Base-by-base conservation (phyloP, 2,329 filamentous ascomycete species). In the Cladosporium cucumerinum region DNA sequence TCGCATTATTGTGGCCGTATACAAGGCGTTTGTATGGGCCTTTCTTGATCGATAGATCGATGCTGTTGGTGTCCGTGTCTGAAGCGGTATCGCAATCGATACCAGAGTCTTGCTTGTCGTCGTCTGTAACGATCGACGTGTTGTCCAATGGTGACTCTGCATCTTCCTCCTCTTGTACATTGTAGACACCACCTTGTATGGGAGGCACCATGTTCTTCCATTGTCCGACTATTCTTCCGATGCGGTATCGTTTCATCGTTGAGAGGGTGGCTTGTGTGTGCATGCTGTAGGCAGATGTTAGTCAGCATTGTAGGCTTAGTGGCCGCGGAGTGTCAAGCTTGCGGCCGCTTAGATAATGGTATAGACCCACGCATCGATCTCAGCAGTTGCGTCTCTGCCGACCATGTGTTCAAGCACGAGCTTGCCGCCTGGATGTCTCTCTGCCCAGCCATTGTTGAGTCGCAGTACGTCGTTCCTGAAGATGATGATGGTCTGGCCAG, bases 381-480 rank as follows among this genome's bases (percentile, higher is more conserved):
- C 84, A 71, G 86, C 83, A 23, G 84, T 85, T 26, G 85, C 84
- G 75, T 87, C 85, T 73, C 79, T 80, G 63, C 85, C 85, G 4
- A 86, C 82, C 84, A 86, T 87, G 76, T 88, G 86, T 67, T 84
- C 72, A 69, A 97, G 86, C n/a, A 85, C 84, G 30, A 88, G 76
- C 18, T 79, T 77, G 34, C 86, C 86, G 25, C 86, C 86, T 0
- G 86, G 86, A 70, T 88, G 86, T 65, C 77, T 82, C 61, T 82
- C 73, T 68, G 87, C 79, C 86, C 86, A 89, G 46, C 78, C 76
- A 66, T 88, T 76, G 70, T 86, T 83, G 48, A 88, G 81, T 65
- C 80, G 79, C 69, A 88, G 76, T 16, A 85, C 82, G 57, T 78
- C 71, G 54, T 84, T 85, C 57, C 87, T 81, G 68, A 81, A 82